These are phyloP conservation scores for Spirogloea muscicola DNA, from an alignment of 139 green algal genomes.

Conservation along the genomic window DNA sequence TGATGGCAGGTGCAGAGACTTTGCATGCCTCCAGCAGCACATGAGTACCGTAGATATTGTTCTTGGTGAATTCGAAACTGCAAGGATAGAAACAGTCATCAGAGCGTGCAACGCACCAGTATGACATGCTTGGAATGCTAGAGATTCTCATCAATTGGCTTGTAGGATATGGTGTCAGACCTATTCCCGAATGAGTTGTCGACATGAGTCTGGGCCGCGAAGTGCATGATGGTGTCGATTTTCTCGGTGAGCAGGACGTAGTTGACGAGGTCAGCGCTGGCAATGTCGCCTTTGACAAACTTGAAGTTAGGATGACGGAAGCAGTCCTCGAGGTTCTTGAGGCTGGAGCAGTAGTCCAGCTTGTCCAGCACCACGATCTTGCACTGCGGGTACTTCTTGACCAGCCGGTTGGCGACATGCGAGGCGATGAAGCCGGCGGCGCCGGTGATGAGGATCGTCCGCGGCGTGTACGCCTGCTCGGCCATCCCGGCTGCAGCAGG, in stretches of 20 bases:
- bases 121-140: background rate
- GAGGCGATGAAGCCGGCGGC: constrained; percentile 44
- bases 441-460: constrained; percentile 38
- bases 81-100: background rate
- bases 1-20: constrained; percentile 66
- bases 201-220: constrained; percentile 95
- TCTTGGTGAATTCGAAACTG: constrained; percentile 62
- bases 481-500: constrained; percentile 26
- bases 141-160: constrained; percentile 57
- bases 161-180: too few relatives aligned
- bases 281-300: constrained; percentile 94
- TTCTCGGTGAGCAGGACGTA: constrained; percentile 77
- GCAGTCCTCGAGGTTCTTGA: constrained; percentile 76
- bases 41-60: constrained; percentile 98
- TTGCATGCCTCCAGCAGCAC: constrained; percentile 86
- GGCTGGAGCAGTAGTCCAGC: constrained; percentile 90
- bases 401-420: constrained; percentile 46
- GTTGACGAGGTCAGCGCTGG: constrained; percentile 80
- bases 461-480: constrained; percentile 26
- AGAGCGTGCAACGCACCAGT: background rate
- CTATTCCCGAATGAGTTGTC: constrained; percentile 98
- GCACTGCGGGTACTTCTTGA: constrained; percentile 71
- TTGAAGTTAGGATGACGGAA: constrained; percentile 77
- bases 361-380: constrained; percentile 94
- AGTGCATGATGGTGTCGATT: constrained; percentile 98